Percentiles rank a stretch among this genome's conserved stretches.
phyloP scores from a whole-genome alignment of 2,329 filamentous ascomycete species.

The Paracorniculantispora psalliotae region DNA sequence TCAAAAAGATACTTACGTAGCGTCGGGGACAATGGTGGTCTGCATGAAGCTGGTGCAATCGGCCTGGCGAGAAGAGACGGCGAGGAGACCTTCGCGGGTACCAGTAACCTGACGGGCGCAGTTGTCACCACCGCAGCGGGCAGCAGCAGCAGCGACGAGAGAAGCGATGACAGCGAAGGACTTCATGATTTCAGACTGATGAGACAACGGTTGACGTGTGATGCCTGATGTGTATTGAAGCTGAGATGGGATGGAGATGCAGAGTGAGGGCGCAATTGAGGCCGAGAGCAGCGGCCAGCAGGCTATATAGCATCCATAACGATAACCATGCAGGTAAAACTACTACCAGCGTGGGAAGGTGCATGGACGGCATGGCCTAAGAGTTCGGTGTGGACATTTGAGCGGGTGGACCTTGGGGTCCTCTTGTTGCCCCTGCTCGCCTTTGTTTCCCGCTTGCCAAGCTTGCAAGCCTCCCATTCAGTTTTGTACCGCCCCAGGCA shows the following conservation, averaged over 20 bases:
- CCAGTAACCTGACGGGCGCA: conserved; percentile 43
- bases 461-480: neutral
- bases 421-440: too few species aligned
- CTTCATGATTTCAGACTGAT: conserved; percentile 34
- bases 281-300: conserved; percentile 2
- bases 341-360: neutral
- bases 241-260: conserved; percentile 11
- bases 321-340: conserved; percentile 5
- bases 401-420: conserved; percentile 2
- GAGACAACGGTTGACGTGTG: conserved; percentile 7
- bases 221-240: conserved; percentile 1
- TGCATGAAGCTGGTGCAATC: conserved; percentile 38
- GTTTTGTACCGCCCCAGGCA: neutral
- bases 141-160: conserved; percentile 30
- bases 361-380: conserved; percentile 9
- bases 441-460: too few species aligned
- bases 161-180: conserved; percentile 31
- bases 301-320: conserved; percentile 9
- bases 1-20: conserved; percentile 29
- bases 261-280: neutral
- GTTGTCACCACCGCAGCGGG: conserved; percentile 38
- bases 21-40: conserved; percentile 35
- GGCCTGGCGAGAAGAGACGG: conserved; percentile 31
- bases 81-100: conserved; percentile 32
- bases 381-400: conserved; percentile 10